Conservation (phyloP, 2,329 filamentous ascomycete genomes). For the Anthostomella pinea region DNA sequence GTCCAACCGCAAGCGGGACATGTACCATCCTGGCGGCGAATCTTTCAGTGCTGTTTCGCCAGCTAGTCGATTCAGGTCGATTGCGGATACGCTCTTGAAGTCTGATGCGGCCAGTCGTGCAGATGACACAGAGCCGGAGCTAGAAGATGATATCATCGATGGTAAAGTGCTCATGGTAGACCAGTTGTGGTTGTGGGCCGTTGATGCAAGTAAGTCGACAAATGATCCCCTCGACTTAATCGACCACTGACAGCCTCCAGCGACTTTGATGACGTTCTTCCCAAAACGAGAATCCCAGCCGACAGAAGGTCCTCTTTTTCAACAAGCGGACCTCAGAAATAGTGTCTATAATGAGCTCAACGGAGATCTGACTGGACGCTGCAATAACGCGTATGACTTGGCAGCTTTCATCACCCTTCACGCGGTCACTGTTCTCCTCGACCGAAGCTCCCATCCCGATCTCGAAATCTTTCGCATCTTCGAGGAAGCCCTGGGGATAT, state of each 20-base stretch:
- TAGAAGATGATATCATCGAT: constrained; percentile 40
- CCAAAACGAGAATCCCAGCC: constrained; percentile 53
- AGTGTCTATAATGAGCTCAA: constrained; percentile 66
- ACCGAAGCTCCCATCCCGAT: constrained; percentile 57
- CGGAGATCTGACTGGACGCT: constrained; percentile 59
- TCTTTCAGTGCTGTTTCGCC: constrained; percentile 17
- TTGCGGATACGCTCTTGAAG: constrained; percentile 17
- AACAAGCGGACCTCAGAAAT: constrained; percentile 60
- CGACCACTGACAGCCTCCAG: constrained; percentile 25
- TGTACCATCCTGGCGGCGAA: constrained; percentile 17
- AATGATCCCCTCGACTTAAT: not conserved
- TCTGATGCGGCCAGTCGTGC: constrained; percentile 5
- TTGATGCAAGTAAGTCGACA: constrained; percentile 48
- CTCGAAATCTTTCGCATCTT: constrained; percentile 64
- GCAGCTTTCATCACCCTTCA: constrained; percentile 61
- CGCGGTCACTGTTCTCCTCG: constrained; percentile 59
- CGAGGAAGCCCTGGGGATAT: constrained; percentile 62
- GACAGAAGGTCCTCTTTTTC: constrained; percentile 53
- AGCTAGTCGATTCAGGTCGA: constrained; percentile 17
- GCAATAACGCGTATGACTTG: constrained; percentile 60
- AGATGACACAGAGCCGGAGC: constrained; percentile 33
- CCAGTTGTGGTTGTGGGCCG: constrained; percentile 61
- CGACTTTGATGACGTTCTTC: constrained; percentile 54
- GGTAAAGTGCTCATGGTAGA: constrained; percentile 66
- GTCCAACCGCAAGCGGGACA: constrained; percentile 24